phyloP scores from a whole-genome alignment of 768 basidiomycete genomes.

The Russula sp. region DNA sequence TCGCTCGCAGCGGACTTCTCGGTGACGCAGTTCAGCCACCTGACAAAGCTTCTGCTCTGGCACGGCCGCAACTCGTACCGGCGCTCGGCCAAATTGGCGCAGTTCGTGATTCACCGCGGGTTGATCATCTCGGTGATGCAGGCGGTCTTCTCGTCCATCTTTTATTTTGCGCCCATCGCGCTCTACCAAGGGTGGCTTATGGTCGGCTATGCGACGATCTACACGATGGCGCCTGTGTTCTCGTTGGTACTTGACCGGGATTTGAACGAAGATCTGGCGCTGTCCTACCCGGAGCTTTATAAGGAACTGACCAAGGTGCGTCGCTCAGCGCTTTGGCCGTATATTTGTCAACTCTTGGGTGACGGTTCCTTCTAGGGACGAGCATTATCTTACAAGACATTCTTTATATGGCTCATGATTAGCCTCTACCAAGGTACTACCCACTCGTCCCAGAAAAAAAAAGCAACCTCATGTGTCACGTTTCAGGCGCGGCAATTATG shows the following conservation, averaged over 20 bases:
- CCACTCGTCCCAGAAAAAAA: neutral
- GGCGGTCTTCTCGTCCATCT: slow-evolving; percentile 89
- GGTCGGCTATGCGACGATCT: slow-evolving; percentile 92
- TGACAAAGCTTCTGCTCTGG: slow-evolving; percentile 96
- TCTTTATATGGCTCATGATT: slow-evolving; percentile 97
- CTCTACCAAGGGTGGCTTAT: slow-evolving; percentile 97
- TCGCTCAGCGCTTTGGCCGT: too few species aligned
- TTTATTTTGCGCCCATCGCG: slow-evolving; percentile 93
- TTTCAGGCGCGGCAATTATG: slow-evolving; percentile 92
- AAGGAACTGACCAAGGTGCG: slow-evolving; percentile 93
- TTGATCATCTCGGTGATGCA: slow-evolving; percentile 98
- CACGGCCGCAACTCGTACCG: slow-evolving; percentile 98
- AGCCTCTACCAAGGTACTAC: slow-evolving; percentile 89
- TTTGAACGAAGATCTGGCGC: slow-evolving; percentile 89
- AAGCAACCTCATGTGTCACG: neutral
- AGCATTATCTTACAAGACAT: slow-evolving; percentile 92
- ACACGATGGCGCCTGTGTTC: slow-evolving; percentile 98
- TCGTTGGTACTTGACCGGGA: slow-evolving; percentile 94
- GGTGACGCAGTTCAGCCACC: slow-evolving; percentile 90
- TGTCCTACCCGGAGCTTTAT: slow-evolving; percentile 95
- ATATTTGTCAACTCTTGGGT: too few species aligned
- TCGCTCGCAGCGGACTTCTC: slow-evolving; percentile 99
- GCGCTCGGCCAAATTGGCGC: slow-evolving; percentile 93
- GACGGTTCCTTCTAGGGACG: slow-evolving; percentile 57
- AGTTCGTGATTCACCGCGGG: slow-evolving; percentile 97